Conservation (phyloP, 179 eudicot genomes). For the Carnegiea gigantea region DNA sequence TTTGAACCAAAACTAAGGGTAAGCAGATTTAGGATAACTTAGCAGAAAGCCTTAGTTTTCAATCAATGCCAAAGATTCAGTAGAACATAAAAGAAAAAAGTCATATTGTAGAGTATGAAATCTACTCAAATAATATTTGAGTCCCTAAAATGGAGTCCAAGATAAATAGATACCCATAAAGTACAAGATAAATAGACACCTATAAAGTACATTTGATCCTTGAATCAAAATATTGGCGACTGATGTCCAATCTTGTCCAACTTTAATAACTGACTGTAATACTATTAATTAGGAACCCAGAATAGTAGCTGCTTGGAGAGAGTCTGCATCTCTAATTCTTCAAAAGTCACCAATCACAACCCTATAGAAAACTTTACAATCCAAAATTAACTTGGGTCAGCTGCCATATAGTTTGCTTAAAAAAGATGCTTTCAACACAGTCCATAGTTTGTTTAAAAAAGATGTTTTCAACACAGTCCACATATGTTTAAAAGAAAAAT, state of each 20-base stretch:
- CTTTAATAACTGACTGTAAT: neutral
- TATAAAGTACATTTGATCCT: neutral
- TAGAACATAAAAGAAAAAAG: neutral
- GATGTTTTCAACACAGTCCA: neutral
- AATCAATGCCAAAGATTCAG: neutral
- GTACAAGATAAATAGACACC: neutral
- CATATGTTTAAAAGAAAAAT: neutral
- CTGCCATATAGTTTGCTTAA: too few species aligned
- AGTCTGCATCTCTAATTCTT: neutral
- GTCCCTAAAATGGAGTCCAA: neutral
- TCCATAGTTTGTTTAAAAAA: neutral
- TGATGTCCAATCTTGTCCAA: neutral
- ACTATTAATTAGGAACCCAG: neutral
- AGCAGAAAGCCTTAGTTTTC: neutral
- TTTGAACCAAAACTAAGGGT: neutral
- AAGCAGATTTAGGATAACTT: neutral
- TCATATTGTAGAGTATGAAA: too few species aligned
- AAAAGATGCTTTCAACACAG: neutral
- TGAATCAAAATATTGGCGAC: neutral
- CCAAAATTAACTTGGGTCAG: too few species aligned
- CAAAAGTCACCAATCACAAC: constrained; percentile 2
- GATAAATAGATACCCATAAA: neutral
- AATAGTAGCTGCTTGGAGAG: too few species aligned
- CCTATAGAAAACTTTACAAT: neutral
- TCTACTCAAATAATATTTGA: neutral